Evolutionary conservation across 331 rosid genomes (phyloP), one percentile per base, ranked within the genome.

Genomic region (Pyracantha coccinea): DNA sequence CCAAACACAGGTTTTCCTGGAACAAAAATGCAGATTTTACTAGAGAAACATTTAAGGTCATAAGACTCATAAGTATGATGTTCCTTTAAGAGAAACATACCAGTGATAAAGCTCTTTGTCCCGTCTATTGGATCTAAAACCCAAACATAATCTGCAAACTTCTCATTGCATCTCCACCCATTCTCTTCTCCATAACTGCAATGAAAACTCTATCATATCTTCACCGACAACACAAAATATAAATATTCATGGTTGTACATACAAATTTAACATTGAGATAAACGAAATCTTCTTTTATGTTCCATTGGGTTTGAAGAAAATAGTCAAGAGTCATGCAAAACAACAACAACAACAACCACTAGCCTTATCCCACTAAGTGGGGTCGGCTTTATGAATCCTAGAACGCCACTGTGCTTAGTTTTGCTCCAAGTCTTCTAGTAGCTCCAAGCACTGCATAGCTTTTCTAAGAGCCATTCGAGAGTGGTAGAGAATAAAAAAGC

Each of bases 91-190:
- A 66, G 54, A 73, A 66, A 70, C 32, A 64, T 69, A 94, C 99
- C 97, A 68, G 97, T 94, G 45, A 94, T 90, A 52, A 91, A 94
- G 73, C 99, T 94, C 82, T 90, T 94, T 66, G 97, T 94, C 70
- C 99, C 99, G 80, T 94, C 99, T 23, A 92, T 92, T 8, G 97
- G 99, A 83, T 94, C 99, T 66, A 94, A 92, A 31, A 94, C 93
- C 99, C 99, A 94, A 16, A 94, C 97, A 73, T 85, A 92, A 72
- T 94, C 97, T 14, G 97, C 75, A 80, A 54, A 83, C 16, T 83
- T 54, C 82, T 89, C 90, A 69, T 73, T 85, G 87, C 92, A 90
- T 79, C 84, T 94, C 99, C 99, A 94, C 7, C 97, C 99, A 13
- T 86, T 90, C 79, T 92, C 99, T 87, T 94, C 99, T 64, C 99